A percentile compares a stretch with the other conserved stretches of the same genome.
Conservation (phyloP, 257 asterid genomes). For the Solanum stenotomum region DNA sequence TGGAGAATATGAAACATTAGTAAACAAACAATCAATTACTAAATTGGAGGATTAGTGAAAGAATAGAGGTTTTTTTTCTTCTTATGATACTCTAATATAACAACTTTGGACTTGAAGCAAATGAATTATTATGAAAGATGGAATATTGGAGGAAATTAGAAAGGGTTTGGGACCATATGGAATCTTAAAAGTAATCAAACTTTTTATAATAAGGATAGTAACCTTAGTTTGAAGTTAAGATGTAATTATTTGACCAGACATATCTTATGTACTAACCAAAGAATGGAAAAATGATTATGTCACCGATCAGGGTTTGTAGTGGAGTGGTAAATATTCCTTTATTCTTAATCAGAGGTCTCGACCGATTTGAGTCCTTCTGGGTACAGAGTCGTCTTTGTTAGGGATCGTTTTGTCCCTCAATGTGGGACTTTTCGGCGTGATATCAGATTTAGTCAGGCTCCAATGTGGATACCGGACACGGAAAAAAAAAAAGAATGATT, state of each 20-base stretch:
- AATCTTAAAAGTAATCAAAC: slow-evolving; percentile 17
- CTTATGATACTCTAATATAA: slow-evolving; percentile 1
- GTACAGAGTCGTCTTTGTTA: neutral
- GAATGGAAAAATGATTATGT: slow-evolving; percentile 16
- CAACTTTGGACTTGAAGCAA: slow-evolving; percentile 16
- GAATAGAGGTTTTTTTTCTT: neutral
- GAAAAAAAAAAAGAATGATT: slow-evolving; percentile 8
- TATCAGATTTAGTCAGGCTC: neutral
- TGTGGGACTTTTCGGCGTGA: too few species aligned
- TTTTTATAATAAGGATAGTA: slow-evolving; percentile 4
- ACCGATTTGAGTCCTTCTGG: too few species aligned
- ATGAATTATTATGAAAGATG: neutral
- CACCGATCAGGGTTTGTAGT: neutral
- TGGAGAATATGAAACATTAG: slow-evolving; percentile 14
- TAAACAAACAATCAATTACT: slow-evolving; percentile 15
- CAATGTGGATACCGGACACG: too few species aligned
- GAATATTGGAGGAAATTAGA: neutral
- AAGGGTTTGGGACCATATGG: slow-evolving; percentile 13
- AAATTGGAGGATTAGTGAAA: slow-evolving; percentile 22
- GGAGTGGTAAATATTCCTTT: neutral
- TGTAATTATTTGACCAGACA: slow-evolving; percentile 28
- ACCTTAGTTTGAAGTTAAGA: slow-evolving; percentile 20
- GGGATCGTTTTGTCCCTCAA: neutral
- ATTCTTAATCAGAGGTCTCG: neutral
- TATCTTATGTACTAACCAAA: slow-evolving; percentile 16